Evolutionary conservation across 768 basidiomycete species (phyloP).

Genomic region (Suillus fuscotomentosus): DNA sequence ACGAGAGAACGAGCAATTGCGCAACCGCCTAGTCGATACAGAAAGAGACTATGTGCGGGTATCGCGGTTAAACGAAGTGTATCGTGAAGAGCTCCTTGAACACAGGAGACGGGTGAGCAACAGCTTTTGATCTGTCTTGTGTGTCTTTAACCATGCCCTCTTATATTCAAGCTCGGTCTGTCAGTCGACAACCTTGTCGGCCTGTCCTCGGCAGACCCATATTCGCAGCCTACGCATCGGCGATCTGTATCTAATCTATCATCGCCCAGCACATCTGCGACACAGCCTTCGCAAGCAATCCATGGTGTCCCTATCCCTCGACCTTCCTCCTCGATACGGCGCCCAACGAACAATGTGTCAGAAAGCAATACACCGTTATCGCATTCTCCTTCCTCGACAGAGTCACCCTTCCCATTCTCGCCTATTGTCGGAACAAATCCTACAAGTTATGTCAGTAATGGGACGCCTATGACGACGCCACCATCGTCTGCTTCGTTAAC

Average conservation of each 20-base stretch:
- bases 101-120: slow-evolving; percentile 66
- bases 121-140: slow-evolving; percentile 7
- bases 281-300: slow-evolving; percentile 31
- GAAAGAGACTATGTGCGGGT: slow-evolving; percentile 79
- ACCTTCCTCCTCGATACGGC: slow-evolving; percentile 60
- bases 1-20: slow-evolving; percentile 74
- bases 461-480: slow-evolving; percentile 72
- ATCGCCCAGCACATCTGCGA: slow-evolving; percentile 28
- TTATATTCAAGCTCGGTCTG: slow-evolving; percentile 55
- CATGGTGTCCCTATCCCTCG: slow-evolving; percentile 77
- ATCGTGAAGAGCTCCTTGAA: slow-evolving; percentile 81
- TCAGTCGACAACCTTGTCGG: slow-evolving; percentile 81
- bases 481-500: slow-evolving; percentile 60
- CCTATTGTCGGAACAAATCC: slow-evolving; percentile 52
- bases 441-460: slow-evolving; percentile 53
- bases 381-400: slow-evolving; percentile 62
- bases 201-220: slow-evolving; percentile 60
- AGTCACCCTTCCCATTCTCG: slow-evolving; percentile 69
- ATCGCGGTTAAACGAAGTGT: slow-evolving; percentile 75
- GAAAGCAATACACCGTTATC: slow-evolving; percentile 63
- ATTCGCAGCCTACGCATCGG: slow-evolving; percentile 69
- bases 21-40: slow-evolving; percentile 64
- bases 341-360: slow-evolving; percentile 46
- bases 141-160: slow-evolving; percentile 4
- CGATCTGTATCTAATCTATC: slow-evolving; percentile 41